Evolutionary conservation across 164 flowering plant species (phyloP), one percentile per base, ranked within the genome.

Genomic region (Vitis labrusca): DNA sequence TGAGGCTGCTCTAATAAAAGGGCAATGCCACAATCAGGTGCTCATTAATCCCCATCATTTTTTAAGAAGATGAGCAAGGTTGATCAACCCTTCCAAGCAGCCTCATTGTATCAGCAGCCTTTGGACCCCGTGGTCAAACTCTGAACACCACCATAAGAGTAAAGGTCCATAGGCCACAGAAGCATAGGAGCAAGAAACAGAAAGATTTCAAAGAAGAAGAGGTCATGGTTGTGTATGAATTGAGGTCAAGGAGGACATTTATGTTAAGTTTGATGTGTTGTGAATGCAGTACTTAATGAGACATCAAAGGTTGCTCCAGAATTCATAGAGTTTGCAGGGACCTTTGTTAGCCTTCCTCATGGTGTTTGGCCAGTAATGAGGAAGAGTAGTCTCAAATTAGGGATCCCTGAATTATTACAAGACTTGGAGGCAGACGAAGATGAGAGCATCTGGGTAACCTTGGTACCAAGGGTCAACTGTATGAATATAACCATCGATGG

Each of bases 261-360:
- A 54, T 10, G 66, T 78, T 37, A 82, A 80, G 71, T 80, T 84
- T 37, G 85, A 84, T 55, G 84, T 84, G 15, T 80, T 52, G 67
- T 82, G 10, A 84, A 82, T 48, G 81, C 58, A 0, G 83, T 23
- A 23, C 27, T 72, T 2, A 85, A 82, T 30, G 77, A 80, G 30
- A 54, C 44, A 37, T 37, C 7, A 0, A 14, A 1, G 10, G 4
- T 8, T 0, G 59, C 65, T 23, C 82, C 83, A 0, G 70, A 27
- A 1, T 55, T 37, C 49, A 69, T 53, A 1, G 77, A 77, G 70
- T 84, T 76, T 49, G 83, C 77, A 0, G 85, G 87, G 7, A 78
- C 73, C 14, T 84, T 73, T 71, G 77, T 76, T 30, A 73, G 72
- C 15, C 49, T 79, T 17, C 44, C 44, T 37, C 44, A 37, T 37